A percentile compares a stretch with the other conserved stretches of the same genome.
Evolutionary conservation across 768 basidiomycete genomes (phyloP).

Genomic region (Kwoniella mangroviensis): DNA sequence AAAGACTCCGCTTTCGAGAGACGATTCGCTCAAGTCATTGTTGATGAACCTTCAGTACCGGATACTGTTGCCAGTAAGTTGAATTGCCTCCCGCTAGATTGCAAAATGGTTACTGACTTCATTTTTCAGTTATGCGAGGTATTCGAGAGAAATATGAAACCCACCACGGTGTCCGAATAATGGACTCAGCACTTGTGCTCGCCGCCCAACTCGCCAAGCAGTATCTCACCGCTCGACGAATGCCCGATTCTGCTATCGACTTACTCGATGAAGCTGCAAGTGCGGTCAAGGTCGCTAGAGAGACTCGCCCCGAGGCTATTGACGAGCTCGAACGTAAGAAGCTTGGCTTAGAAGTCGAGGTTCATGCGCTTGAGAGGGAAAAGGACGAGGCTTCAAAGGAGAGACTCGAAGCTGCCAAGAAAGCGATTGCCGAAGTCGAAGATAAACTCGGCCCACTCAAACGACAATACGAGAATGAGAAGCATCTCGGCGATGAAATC

Average conservation of each 20-base stretch:
- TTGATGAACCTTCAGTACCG: slow-evolving; percentile 85
- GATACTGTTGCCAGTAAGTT: slow-evolving; percentile 77
- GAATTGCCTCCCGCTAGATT: neutral
- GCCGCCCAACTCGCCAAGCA: slow-evolving; percentile 92
- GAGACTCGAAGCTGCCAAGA: slow-evolving; percentile 72
- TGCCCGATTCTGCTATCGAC: slow-evolving; percentile 74
- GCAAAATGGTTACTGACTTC: neutral
- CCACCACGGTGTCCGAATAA: slow-evolving; percentile 74
- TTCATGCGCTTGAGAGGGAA: slow-evolving; percentile 90
- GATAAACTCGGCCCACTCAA: slow-evolving; percentile 81
- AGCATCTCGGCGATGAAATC: slow-evolving; percentile 78
- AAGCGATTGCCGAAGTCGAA: slow-evolving; percentile 79
- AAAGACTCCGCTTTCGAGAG: slow-evolving; percentile 84
- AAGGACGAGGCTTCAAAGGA: slow-evolving; percentile 88
- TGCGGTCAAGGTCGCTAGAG: slow-evolving; percentile 80
- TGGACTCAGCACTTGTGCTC: slow-evolving; percentile 82
- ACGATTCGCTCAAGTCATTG: slow-evolving; percentile 87
- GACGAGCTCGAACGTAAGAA: slow-evolving; percentile 87
- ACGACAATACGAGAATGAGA: slow-evolving; percentile 85
- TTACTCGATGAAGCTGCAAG: slow-evolving; percentile 90
- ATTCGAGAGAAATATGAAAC: slow-evolving; percentile 94
- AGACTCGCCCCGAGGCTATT: slow-evolving; percentile 91
- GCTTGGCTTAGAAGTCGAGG: slow-evolving; percentile 90
- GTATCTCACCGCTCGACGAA: slow-evolving; percentile 66
- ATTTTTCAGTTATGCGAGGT: slow-evolving; percentile 70